A percentile compares a stretch with the other conserved stretches of the same genome.
Conservation (phyloP, 192 early-diverging fungal genomes). For the Rhizoclosmatium globosum region DNA sequence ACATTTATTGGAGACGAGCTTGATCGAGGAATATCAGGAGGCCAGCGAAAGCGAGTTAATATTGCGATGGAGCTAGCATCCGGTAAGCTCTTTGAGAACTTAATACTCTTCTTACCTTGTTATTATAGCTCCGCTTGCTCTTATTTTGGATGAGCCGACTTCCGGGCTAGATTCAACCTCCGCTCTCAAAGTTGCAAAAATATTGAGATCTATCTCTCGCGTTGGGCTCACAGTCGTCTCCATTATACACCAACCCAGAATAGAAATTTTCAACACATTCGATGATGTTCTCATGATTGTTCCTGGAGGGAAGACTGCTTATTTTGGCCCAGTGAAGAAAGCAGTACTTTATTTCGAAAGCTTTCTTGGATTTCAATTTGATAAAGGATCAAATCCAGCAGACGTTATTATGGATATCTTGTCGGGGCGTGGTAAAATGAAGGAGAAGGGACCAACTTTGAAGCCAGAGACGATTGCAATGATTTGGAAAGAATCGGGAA, state of each 20-base stretch:
- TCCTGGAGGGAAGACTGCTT: slow-evolving; percentile 69
- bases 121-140: slow-evolving; percentile 65
- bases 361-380: neutral
- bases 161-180: slow-evolving; percentile 80
- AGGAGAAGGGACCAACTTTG: neutral
- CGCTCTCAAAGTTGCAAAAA: slow-evolving; percentile 71
- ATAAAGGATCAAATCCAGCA: slow-evolving; percentile 30
- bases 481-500: neutral
- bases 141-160: slow-evolving; percentile 90
- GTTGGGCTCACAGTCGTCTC: slow-evolving; percentile 68
- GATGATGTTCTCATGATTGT: slow-evolving; percentile 77
- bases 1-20: slow-evolving; percentile 65
- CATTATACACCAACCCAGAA: slow-evolving; percentile 84
- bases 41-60: slow-evolving; percentile 83
- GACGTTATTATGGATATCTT: slow-evolving; percentile 56
- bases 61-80: slow-evolving; percentile 85
- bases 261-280: slow-evolving; percentile 78
- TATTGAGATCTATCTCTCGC: slow-evolving; percentile 78
- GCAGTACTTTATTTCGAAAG: slow-evolving; percentile 40
- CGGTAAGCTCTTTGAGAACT: slow-evolving; percentile 12
- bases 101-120: neutral
- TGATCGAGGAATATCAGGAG: slow-evolving; percentile 83
- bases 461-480: slow-evolving; percentile 10
- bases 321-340: slow-evolving; percentile 41
- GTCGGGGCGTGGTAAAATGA: neutral